phyloP scores from a whole-genome alignment of 1,284 basidiomycete genomes.

The Rhodotorula glutinis region DNA sequence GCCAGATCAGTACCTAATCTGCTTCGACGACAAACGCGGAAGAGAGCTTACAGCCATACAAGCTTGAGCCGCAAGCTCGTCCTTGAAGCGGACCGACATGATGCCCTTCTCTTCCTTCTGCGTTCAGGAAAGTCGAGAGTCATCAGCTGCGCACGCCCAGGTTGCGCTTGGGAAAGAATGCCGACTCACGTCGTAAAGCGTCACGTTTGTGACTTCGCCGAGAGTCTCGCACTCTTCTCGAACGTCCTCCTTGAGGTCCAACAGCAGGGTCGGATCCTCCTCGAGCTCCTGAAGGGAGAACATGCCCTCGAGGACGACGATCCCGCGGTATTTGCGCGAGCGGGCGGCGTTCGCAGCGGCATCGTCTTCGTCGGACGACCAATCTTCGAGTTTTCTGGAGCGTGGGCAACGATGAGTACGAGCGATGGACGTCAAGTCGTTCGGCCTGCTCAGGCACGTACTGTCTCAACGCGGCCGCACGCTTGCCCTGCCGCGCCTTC shows the following conservation, averaged over 20 bases:
- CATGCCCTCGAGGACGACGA: constrained; percentile 93
- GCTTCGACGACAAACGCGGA: not conserved
- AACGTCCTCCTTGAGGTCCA: constrained; percentile 95
- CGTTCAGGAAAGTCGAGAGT: not conserved
- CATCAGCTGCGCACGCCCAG: too few relatives aligned
- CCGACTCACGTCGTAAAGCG: constrained; percentile 93
- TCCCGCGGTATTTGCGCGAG: constrained; percentile 47
- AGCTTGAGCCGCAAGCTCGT: constrained; percentile 78
- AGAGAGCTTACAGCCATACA: constrained; percentile 69
- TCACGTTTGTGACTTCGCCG: constrained; percentile 93
- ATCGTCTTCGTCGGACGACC: constrained; percentile 61
- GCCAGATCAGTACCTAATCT: not conserved
- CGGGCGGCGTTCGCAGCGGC: constrained; percentile 55
- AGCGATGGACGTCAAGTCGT: not conserved
- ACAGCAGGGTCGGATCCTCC: constrained; percentile 76
- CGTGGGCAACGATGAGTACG: not conserved
- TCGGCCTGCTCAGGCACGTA: constrained; percentile 51
- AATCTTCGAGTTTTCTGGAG: constrained; percentile 71
- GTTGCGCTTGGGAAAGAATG: too few relatives aligned
- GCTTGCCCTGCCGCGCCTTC: constrained; percentile 59
- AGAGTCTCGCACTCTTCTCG: constrained; percentile 85
- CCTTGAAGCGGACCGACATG: constrained; percentile 94
- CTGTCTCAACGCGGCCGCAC: constrained; percentile 87
- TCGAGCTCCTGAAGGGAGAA: constrained; percentile 84
- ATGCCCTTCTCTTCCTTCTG: constrained; percentile 90